Evolutionary conservation across 140 eudicot genomes (phyloP).

Genomic region (Anethum foeniculum): DNA sequence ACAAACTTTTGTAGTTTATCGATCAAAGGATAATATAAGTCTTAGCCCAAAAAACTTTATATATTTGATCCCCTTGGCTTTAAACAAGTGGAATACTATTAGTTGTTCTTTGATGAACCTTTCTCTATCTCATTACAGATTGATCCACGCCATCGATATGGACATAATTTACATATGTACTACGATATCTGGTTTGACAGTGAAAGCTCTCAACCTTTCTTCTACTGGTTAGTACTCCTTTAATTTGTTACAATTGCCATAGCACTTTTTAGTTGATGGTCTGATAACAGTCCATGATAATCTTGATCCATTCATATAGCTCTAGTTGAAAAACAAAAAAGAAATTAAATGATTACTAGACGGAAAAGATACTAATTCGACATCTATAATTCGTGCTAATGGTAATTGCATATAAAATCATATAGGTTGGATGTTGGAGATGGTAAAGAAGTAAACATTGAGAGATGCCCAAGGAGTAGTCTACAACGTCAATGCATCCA

Average conservation of each 20-base stretch:
- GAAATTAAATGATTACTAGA: background rate
- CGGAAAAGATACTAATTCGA: background rate
- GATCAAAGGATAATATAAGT: background rate
- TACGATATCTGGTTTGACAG: conserved; percentile 86
- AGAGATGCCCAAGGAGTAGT: conserved; percentile 60
- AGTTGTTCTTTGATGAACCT: background rate
- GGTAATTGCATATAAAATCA: conserved; percentile 4
- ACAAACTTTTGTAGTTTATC: background rate
- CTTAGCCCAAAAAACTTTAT: background rate
- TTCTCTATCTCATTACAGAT: conserved; percentile 35
- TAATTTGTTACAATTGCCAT: background rate
- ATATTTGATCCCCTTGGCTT: background rate
- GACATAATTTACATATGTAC: conserved; percentile 82
- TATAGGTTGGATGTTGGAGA: conserved; percentile 95
- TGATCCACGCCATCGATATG: conserved; percentile 97
- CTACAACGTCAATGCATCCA: conserved; percentile 86
- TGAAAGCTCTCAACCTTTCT: conserved; percentile 89
- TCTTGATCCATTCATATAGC: background rate
- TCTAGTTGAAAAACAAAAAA: background rate
- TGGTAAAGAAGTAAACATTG: conserved; percentile 79
- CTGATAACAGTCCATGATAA: background rate
- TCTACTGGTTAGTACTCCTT: conserved; percentile 57
- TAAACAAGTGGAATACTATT: background rate
- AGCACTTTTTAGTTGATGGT: background rate
- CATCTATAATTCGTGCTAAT: background rate